Conservation (phyloP, 129 eudicot genomes). For the Logfia minima region DNA sequence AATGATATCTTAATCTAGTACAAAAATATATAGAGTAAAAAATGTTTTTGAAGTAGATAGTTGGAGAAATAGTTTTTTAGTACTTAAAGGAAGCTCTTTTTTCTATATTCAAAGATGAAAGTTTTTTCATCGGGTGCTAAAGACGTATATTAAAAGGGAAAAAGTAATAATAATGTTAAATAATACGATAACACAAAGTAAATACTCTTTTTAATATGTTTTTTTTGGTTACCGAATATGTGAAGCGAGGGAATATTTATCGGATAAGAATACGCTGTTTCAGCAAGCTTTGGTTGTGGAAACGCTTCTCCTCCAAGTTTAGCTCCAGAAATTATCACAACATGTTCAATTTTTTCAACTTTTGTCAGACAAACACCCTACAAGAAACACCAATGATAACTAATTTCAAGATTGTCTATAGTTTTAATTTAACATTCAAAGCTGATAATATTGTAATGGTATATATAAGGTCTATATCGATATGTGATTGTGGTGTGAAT, state of each 20-base stretch:
- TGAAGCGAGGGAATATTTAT: slow-evolving; percentile 28
- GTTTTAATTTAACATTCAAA: not conserved
- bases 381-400: not conserved
- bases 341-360: slow-evolving; percentile 14
- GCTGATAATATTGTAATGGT: too few species aligned
- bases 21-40: too few species aligned
- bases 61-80: too few species aligned
- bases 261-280: not conserved
- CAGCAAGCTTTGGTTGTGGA: slow-evolving; percentile 14
- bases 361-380: slow-evolving; percentile 4
- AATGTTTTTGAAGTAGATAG: too few species aligned
- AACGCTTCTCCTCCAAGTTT: not conserved
- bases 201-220: not conserved
- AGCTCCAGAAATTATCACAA: not conserved
- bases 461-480: too few species aligned
- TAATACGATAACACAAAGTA: not conserved
- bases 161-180: too few species aligned
- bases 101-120: too few species aligned
- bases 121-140: too few species aligned
- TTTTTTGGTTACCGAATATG: slow-evolving; percentile 11
- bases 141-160: too few species aligned
- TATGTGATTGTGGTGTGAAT: too few species aligned
- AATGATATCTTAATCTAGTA: too few species aligned
- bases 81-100: too few species aligned
- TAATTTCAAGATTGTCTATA: not conserved